Base-by-base conservation (phyloP, 2,329 filamentous ascomycete species). In the Didymella pinodella region DNA sequence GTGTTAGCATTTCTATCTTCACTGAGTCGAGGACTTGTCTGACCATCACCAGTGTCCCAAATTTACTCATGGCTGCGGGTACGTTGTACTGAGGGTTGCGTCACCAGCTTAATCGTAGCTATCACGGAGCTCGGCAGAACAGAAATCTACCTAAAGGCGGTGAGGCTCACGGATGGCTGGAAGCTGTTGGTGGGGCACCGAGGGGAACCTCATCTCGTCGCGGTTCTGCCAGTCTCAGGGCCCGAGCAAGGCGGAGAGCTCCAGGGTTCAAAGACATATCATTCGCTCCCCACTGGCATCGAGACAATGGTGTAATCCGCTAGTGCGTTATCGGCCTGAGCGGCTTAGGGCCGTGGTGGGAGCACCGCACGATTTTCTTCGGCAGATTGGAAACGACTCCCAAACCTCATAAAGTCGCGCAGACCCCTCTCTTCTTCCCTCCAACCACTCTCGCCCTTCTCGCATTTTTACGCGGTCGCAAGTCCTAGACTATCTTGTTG, bases 31-130 rank as follows among this genome's bases (percentile, higher is more conserved):
- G 29, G 6, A 3, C 20, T 10, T 18, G 0, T 18, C 65, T 22
- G 64, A 73, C 93, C 90, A 98, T 97, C 61, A 98, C 89, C 79
- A 98, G 89, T 65, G 92, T 89, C 52, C 95, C 95, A 76, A 93
- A 98, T 79, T 97, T 97, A 79, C 91, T 94, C 92, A 96, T 96
- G 65, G 59, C 81, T 59, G 65, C 61, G 52, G 47, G 45, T 50
- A 34, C 22, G 41, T n/a, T 32, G 41, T n/a, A 38, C 34, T 18
- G 28, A 16, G 26, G 20, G 55, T 48, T 59, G 56, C 56, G 56
- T 54, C 56, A 59, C 56, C 26, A 20, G 32, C 22, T 29, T 20
- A 49, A 31, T 34, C 26, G 38, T 48, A 31, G 29, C 49, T 38
- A 32, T 20, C 36, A 34, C 32, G 41, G 46, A 47, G 40, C 44